Conservation (phyloP, 768 basidiomycete species). For the Leucosporidium creatinivorum region DNA sequence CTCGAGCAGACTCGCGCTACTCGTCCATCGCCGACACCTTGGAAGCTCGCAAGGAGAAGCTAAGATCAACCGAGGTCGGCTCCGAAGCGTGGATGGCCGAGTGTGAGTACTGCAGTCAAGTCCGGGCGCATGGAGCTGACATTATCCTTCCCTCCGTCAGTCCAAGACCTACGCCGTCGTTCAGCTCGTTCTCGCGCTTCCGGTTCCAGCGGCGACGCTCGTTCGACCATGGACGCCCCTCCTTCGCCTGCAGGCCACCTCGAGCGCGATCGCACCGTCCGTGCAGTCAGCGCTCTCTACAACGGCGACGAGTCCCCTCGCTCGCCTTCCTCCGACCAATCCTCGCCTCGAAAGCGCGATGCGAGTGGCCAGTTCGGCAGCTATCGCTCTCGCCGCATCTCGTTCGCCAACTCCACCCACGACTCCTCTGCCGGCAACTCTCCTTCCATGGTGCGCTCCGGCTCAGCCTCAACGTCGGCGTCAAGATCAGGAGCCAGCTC, state of each 20-base stretch:
- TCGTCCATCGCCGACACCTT: not conserved
- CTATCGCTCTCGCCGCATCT: not conserved
- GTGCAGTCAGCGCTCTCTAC: conserved; percentile 26
- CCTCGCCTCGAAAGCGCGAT: conserved; percentile 10
- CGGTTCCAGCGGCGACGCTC: conserved; percentile 10
- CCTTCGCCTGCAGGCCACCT: not conserved
- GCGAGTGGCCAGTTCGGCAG: not conserved
- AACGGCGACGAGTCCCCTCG: conserved; percentile 5
- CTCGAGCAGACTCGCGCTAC: conserved; percentile 3
- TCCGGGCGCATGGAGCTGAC: not conserved
- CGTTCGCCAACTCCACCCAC: not conserved
- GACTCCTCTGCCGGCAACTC: not conserved
- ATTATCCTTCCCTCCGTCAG: not conserved
- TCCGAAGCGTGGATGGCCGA: conserved; percentile 13
- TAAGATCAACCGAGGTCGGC: conserved; percentile 1
- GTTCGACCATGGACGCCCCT: not conserved
- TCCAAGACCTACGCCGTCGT: conserved; percentile 8
- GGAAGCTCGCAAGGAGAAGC: conserved; percentile 2
- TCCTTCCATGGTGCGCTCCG: not conserved
- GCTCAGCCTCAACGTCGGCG: not conserved
- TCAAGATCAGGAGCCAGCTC: not conserved
- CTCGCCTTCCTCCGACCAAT: not conserved
- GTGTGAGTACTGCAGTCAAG: conserved; percentile 3
- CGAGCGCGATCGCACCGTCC: conserved; percentile 26
- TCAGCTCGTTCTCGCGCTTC: conserved; percentile 14